These are phyloP conservation scores for Daldinia loculata DNA, from an alignment of 495 filamentous ascomycete species.

Conservation along the genomic window DNA sequence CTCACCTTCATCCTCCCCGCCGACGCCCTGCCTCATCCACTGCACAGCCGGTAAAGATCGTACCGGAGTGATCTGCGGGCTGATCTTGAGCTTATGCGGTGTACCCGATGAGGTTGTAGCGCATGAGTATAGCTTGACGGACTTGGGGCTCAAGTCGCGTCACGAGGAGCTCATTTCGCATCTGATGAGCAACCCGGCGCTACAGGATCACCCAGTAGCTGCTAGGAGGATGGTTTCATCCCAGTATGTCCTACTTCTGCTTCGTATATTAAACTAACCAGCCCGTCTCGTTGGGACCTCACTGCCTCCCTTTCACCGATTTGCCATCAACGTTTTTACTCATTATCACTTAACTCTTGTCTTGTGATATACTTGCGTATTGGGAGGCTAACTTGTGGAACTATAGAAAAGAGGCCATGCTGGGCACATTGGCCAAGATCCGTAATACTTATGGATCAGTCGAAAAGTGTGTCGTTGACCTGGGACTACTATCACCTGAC, in stretches of 20 bases:
- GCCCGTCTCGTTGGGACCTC: not conserved
- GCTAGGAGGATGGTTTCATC: slow-evolving; percentile 62
- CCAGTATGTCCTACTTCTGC: slow-evolving; percentile 49
- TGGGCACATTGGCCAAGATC: slow-evolving; percentile 60
- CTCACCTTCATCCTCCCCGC: slow-evolving; percentile 35
- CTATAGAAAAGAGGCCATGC: slow-evolving; percentile 62
- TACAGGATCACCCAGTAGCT: slow-evolving; percentile 53
- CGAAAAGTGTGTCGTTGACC: slow-evolving; percentile 62
- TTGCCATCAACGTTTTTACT: not conserved
- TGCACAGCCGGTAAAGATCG: slow-evolving; percentile 72
- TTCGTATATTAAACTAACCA: slow-evolving; percentile 4
- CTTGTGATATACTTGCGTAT: not conserved
- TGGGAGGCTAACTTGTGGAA: slow-evolving; percentile 25
- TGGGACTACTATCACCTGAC: slow-evolving; percentile 61
- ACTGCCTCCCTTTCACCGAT: not conserved
- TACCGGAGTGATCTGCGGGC: slow-evolving; percentile 68
- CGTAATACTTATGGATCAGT: slow-evolving; percentile 63
- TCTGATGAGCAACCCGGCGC: slow-evolving; percentile 52
- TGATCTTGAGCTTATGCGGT: slow-evolving; percentile 66
- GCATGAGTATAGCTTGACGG: slow-evolving; percentile 69
- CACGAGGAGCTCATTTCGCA: slow-evolving; percentile 56
- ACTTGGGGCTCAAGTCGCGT: slow-evolving; percentile 58
- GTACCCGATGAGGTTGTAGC: slow-evolving; percentile 64
- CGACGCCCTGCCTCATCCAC: slow-evolving; percentile 43
- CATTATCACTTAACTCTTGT: not conserved